A percentile compares a stretch with the other conserved stretches of the same genome.
These are phyloP conservation scores for Cucurbita argyrosperma DNA, from an alignment of 306 rosid species.

Conservation along the genomic window DNA sequence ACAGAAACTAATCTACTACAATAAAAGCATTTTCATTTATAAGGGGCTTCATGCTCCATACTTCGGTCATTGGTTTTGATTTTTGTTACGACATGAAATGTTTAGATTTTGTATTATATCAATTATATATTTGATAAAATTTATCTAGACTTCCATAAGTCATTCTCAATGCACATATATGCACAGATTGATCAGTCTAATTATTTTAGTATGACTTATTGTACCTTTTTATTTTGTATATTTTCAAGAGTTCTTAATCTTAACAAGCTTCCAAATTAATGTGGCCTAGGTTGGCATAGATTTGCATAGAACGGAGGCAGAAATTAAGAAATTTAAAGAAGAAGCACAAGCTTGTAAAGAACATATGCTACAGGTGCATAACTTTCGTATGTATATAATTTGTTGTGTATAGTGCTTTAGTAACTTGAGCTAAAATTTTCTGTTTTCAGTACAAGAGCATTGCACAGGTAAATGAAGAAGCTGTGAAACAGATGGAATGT, in stretches of 20 bases:
- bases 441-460: constrained; percentile 82
- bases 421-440: background rate
- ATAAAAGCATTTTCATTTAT: background rate
- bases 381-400: background rate
- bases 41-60: background rate
- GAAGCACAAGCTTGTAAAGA: constrained; percentile 60
- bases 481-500: constrained; percentile 64
- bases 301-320: constrained; percentile 47
- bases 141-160: background rate
- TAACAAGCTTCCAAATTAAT: background rate
- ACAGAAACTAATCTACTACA: background rate
- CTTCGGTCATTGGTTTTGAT: background rate
- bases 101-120: background rate
- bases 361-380: constrained; percentile 83
- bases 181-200: background rate
- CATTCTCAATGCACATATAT: background rate
- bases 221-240: background rate
- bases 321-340: constrained; percentile 63
- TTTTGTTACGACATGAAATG: background rate
- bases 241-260: background rate
- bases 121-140: background rate
- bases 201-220: background rate
- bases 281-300: constrained; percentile 39
- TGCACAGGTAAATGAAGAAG: constrained; percentile 87
- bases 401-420: background rate